Evolutionary conservation across 202 grass and related monocot genomes (phyloP).

Genomic region (Zizania palustris): DNA sequence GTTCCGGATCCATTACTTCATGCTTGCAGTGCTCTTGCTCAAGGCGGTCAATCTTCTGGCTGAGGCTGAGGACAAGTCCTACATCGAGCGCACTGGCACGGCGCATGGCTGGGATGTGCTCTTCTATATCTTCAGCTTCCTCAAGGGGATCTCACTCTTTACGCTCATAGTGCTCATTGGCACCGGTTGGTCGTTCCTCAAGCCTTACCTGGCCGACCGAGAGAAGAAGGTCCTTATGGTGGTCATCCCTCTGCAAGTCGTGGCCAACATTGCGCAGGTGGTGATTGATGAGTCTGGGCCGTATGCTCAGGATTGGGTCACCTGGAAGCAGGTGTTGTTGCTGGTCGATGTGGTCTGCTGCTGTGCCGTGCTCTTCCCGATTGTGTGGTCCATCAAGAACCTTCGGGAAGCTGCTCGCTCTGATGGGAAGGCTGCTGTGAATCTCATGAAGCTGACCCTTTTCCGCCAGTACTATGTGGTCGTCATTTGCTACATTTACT

Average conservation of each 20-base stretch:
- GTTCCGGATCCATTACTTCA: slow-evolving; percentile 98
- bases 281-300: slow-evolving; percentile 86
- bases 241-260: slow-evolving; percentile 90
- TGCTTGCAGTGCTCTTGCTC: slow-evolving; percentile 85
- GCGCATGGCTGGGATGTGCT: slow-evolving; percentile 98
- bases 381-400: slow-evolving; percentile 98
- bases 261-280: slow-evolving; percentile 88
- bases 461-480: slow-evolving; percentile 97
- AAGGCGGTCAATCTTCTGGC: slow-evolving; percentile 85
- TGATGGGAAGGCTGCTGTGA: slow-evolving; percentile 82
- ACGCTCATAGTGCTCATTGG: slow-evolving; percentile 95
- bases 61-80: slow-evolving; percentile 94
- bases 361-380: slow-evolving; percentile 86
- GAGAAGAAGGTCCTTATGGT: slow-evolving; percentile 96
- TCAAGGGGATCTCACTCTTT: slow-evolving; percentile 93
- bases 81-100: slow-evolving; percentile 84
- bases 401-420: slow-evolving; percentile 84
- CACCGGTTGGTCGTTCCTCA: slow-evolving; percentile 94
- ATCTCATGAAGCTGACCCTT: slow-evolving; percentile 94
- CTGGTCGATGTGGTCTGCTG: slow-evolving; percentile 90
- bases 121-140: slow-evolving; percentile 96
- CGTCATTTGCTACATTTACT: slow-evolving; percentile 98
- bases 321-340: slow-evolving; percentile 89
- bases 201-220: slow-evolving; percentile 77
- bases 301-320: slow-evolving; percentile 79